Conservation (phyloP, 2,329 filamentous ascomycete genomes). For the Fusarium heterosporum region DNA sequence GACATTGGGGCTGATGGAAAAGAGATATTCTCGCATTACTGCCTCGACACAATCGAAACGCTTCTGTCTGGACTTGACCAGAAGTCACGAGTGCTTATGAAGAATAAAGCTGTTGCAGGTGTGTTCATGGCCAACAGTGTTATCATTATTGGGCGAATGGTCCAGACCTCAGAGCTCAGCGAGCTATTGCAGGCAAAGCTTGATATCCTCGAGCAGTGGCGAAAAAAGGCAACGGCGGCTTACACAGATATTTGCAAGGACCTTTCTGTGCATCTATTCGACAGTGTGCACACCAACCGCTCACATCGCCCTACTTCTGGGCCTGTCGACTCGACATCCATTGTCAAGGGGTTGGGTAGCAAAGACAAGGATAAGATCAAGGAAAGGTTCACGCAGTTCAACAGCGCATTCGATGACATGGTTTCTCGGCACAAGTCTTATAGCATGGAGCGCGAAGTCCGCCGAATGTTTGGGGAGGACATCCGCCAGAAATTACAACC, state of each 20-base stretch:
- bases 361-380: slow-evolving; percentile 98
- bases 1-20: slow-evolving; percentile 90
- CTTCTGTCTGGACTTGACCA: slow-evolving; percentile 80
- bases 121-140: slow-evolving; percentile 94
- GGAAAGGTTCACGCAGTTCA: slow-evolving; percentile 94
- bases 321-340: slow-evolving; percentile 82
- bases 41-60: slow-evolving; percentile 86
- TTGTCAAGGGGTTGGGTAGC: slow-evolving; percentile 83
- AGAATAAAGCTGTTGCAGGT: slow-evolving; percentile 81
- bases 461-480: slow-evolving; percentile 81
- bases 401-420: slow-evolving; percentile 89
- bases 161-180: slow-evolving; percentile 82
- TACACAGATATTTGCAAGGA: slow-evolving; percentile 93
- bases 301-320: slow-evolving; percentile 77
- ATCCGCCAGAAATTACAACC: slow-evolving; percentile 93
- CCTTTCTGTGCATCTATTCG: slow-evolving; percentile 84
- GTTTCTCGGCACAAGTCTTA: slow-evolving; percentile 84
- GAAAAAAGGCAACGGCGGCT: slow-evolving; percentile 83
- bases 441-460: slow-evolving; percentile 91
- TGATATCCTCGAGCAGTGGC: slow-evolving; percentile 80
- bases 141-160: slow-evolving; percentile 84
- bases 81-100: slow-evolving; percentile 78
- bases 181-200: slow-evolving; percentile 76
- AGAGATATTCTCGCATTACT: slow-evolving; percentile 90
- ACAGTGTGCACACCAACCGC: slow-evolving; percentile 91